phyloP scores from a whole-genome alignment of 306 rosid genomes.

The Cucurbita argyrosperma region DNA sequence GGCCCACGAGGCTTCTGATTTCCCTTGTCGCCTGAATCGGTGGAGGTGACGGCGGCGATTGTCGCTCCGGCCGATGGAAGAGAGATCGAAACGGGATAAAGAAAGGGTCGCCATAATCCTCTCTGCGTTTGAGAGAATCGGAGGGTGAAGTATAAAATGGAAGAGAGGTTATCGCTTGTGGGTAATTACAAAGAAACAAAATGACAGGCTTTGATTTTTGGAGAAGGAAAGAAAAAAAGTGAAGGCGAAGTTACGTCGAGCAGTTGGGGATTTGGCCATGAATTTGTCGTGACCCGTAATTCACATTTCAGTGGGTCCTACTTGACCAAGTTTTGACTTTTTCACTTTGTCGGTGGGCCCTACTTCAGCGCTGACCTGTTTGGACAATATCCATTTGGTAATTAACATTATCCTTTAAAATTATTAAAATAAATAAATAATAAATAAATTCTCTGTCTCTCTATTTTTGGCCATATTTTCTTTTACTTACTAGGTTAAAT shows the following conservation, averaged over 20 bases:
- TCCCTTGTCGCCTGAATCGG: neutral
- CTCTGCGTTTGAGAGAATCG: neutral
- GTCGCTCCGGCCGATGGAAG: neutral
- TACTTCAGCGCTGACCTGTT: neutral
- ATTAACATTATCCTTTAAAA: neutral
- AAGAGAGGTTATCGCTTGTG: neutral
- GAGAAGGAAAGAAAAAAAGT: neutral
- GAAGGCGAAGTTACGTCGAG: neutral
- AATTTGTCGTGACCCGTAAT: neutral
- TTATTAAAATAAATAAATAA: too few species aligned
- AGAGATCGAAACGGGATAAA: neutral
- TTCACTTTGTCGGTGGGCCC: neutral
- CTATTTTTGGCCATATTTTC: neutral
- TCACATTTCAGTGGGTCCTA: neutral
- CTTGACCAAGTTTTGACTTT: neutral
- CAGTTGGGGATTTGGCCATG: neutral
- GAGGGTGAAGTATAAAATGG: neutral
- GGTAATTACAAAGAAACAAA: neutral
- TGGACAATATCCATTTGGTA: neutral
- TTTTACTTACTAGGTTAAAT: neutral
- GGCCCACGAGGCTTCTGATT: neutral
- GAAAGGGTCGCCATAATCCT: neutral
- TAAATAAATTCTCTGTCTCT: neutral
- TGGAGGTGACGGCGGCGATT: neutral
- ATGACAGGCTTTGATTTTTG: neutral